phyloP scores from a whole-genome alignment of 352 stramenopile genomes.

The Phytophthora cajani region DNA sequence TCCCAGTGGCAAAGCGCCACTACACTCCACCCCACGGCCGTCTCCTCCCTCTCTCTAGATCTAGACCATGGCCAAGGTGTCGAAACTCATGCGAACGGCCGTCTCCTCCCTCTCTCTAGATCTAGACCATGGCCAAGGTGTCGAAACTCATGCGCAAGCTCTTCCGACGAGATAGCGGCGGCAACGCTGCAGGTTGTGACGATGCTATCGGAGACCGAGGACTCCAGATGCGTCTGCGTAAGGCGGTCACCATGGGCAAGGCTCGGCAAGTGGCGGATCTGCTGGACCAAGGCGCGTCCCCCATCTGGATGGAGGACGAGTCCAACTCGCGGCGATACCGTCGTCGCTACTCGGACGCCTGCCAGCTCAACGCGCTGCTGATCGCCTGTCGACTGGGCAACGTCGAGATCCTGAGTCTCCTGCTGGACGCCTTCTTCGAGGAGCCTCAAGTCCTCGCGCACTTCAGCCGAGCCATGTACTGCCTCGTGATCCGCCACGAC shows the following conservation, averaged over 20 bases:
- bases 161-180: slow-evolving; percentile 45
- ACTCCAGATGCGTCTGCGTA: slow-evolving; percentile 62
- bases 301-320: slow-evolving; percentile 57
- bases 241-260: slow-evolving; percentile 56
- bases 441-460: slow-evolving; percentile 46
- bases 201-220: slow-evolving; percentile 3
- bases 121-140: slow-evolving; percentile 44
- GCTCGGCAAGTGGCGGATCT: slow-evolving; percentile 55
- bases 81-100: slow-evolving; percentile 42
- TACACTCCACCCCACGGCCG: slow-evolving; percentile 10
- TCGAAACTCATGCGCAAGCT: slow-evolving; percentile 54
- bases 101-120: neutral
- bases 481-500: slow-evolving; percentile 60
- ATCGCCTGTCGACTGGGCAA: slow-evolving; percentile 65
- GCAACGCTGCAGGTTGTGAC: neutral
- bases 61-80: slow-evolving; percentile 47
- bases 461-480: slow-evolving; percentile 76
- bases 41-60: neutral
- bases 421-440: slow-evolving; percentile 69
- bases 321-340: slow-evolving; percentile 14
- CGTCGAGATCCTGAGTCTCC: slow-evolving; percentile 54
- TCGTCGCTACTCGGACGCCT: slow-evolving; percentile 15
- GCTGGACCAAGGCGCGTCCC: slow-evolving; percentile 62
- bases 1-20: slow-evolving; percentile 21
- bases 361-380: slow-evolving; percentile 65